Percentiles rank a stretch among this genome's conserved stretches.
Conservation (phyloP, 106 monocot genomes). For the Triglochin maritima region DNA sequence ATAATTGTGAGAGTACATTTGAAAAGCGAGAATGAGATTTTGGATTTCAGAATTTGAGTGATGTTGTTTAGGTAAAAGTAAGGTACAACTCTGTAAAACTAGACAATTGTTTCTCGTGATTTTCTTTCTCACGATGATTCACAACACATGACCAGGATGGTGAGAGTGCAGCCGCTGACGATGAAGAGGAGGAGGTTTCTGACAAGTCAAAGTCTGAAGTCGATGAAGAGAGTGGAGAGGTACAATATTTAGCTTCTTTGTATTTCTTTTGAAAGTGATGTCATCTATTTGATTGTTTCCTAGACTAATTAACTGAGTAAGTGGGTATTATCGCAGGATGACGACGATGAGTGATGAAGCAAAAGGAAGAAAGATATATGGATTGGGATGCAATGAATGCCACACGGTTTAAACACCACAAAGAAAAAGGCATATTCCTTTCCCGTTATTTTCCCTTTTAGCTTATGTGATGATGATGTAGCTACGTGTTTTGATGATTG, state of each 20-base stretch:
- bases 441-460: neutral
- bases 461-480: neutral
- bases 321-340: neutral
- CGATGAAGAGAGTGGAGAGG: slow-evolving; percentile 11
- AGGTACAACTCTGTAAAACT: too few relatives aligned
- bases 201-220: slow-evolving; percentile 14
- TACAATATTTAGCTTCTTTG: neutral
- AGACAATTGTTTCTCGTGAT: too few relatives aligned
- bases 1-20: too few relatives aligned
- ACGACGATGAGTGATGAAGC: slow-evolving; percentile 3
- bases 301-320: too few relatives aligned
- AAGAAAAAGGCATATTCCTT: slow-evolving; percentile 2
- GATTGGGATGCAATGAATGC: neutral
- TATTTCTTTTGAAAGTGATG: neutral
- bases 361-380: neutral
- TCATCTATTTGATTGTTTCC: too few relatives aligned
- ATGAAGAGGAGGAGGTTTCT: slow-evolving; percentile 4
- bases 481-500: neutral
- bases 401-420: neutral
- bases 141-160: neutral
- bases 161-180: neutral
- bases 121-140: too few relatives aligned
- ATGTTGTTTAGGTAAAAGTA: too few relatives aligned
- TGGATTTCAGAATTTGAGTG: too few relatives aligned
- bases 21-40: too few relatives aligned